Base-by-base conservation (phyloP, 495 filamentous ascomycete genomes). In the Xylona heveae region DNA sequence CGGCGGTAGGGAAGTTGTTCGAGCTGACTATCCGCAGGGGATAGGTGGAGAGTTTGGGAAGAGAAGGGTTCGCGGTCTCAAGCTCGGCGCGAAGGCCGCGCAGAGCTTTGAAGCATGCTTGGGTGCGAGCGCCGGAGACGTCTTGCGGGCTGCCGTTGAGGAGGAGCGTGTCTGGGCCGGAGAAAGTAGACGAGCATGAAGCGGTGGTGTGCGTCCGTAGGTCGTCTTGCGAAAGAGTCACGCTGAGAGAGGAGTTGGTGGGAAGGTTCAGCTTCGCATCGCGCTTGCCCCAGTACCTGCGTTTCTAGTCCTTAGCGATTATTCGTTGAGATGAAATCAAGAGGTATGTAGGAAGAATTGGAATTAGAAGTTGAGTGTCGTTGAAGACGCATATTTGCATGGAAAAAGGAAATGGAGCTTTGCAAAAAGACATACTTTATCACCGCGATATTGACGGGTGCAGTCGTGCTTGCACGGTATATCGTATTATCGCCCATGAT, bases 1-100 rank as follows among this genome's bases (percentile, higher is more conserved):
- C 88, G 19, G 88, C 88, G 16, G 88, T 97, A 33, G 88, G 88
- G 68, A 97, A 97, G 62, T 97, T 97, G 66, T 97, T 97, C 53
- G 80, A 74, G 37, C 74, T 81, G 33, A 84, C 81, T 38, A 95
- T 71, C 26, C 72, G 72, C 32, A 97, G 67, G 15, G 76, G 71
- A 39, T 71, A 61, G 30, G 55, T 46, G 14, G 77, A 75, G 29
- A 97, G 65, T 44, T 74, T 74, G 4, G 88, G 82, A 13, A 90
- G 63, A 14, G 71, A 67, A 0, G 70, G 42, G 47, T 91, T 56
- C 26, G 61, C 52, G 31, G 58, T 57, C 49, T 97, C 88, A 50
- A 94, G 62, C 6, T 60, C 52, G 25, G 69, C 55, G 37, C 88
- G 77, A 10, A 82, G 73, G 30, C 67, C 42, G 38, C 83, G 81